These are phyloP conservation scores for Fistulifera pelliculosa DNA, from an alignment of 108 stramenopile genomes.

Conservation along the genomic window DNA sequence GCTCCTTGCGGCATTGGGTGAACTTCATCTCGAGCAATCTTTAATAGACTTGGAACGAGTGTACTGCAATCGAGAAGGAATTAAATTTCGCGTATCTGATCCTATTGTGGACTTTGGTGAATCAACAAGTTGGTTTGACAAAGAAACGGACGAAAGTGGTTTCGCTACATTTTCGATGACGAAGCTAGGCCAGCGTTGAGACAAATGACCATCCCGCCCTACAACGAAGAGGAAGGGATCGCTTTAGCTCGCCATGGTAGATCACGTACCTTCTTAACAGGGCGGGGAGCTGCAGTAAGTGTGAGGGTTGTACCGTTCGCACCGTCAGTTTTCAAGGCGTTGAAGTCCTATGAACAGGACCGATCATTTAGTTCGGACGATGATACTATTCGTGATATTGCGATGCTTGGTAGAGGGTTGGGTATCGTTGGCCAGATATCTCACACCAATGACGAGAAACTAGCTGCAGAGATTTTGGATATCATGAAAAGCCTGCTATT, in stretches of 20 bases:
- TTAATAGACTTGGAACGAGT: conserved; percentile 67
- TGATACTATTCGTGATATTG: too few species aligned
- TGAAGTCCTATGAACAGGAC: conserved; percentile 8
- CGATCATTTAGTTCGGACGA: too few species aligned
- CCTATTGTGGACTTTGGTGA: conserved; percentile 84
- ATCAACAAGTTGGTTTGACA: conserved; percentile 75
- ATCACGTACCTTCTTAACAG: conserved; percentile 57
- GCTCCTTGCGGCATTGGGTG: conserved; percentile 72
- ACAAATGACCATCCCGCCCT: conserved; percentile 74
- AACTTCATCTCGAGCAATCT: conserved; percentile 82
- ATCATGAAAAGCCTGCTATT: background rate
- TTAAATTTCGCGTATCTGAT: conserved; percentile 70
- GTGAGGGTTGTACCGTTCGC: conserved; percentile 61
- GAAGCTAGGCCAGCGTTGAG: conserved; percentile 33
- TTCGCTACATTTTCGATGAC: conserved; percentile 22
- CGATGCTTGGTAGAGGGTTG: too few species aligned
- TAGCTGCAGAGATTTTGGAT: background rate
- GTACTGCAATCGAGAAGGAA: conserved; percentile 43
- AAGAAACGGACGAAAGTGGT: conserved; percentile 45
- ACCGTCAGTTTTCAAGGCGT: conserved; percentile 27
- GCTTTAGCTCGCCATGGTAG: conserved; percentile 50
- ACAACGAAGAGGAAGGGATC: conserved; percentile 80
- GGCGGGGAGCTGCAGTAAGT: conserved; percentile 60
- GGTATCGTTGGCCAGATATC: too few species aligned
- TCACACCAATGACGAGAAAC: background rate